A percentile compares a stretch with the other conserved stretches of the same genome.
Evolutionary conservation across 129 eudicot genomes (phyloP).

Genomic region (Logfia minima): DNA sequence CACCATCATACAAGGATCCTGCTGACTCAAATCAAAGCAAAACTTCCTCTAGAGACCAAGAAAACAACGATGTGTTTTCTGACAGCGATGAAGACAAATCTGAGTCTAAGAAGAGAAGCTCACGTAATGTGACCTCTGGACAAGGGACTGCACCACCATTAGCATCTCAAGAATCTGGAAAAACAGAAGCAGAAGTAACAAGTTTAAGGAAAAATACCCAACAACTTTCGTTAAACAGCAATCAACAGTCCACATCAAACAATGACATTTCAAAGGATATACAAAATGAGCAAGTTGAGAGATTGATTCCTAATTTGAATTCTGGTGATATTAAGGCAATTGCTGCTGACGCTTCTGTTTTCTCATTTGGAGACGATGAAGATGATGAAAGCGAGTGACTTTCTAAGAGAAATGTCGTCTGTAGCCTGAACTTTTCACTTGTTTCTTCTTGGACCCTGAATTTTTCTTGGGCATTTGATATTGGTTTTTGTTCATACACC

Average conservation of each 20-base stretch:
- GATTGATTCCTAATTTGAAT: conserved; percentile 42
- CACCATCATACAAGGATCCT: conserved; percentile 37
- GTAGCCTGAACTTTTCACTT: conserved; percentile 1
- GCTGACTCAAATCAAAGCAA: conserved; percentile 33
- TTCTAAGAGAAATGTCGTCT: background rate
- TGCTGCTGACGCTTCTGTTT: conserved; percentile 98
- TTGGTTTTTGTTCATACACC: conserved; percentile 5
- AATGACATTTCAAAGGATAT: conserved; percentile 23
- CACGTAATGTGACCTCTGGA: conserved; percentile 30
- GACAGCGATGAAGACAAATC: conserved; percentile 77
- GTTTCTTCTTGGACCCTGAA: background rate
- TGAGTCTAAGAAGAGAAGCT: conserved; percentile 2
- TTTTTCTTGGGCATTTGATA: background rate
- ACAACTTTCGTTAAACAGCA: conserved; percentile 43
- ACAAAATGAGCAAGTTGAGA: conserved; percentile 23
- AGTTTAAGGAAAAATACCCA: conserved; percentile 39
- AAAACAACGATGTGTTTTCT: conserved; percentile 73
- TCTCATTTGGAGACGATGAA: conserved; percentile 91
- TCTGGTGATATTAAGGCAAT: conserved; percentile 82
- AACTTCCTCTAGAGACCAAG: conserved; percentile 41
- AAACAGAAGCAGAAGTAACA: conserved; percentile 23
- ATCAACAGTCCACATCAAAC: conserved; percentile 30
- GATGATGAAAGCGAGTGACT: conserved; percentile 71
- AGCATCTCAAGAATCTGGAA: conserved; percentile 25
- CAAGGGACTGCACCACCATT: conserved; percentile 24